Conservation (phyloP, 164 flowering plant species). For the Tetrastigma voinierianum region DNA sequence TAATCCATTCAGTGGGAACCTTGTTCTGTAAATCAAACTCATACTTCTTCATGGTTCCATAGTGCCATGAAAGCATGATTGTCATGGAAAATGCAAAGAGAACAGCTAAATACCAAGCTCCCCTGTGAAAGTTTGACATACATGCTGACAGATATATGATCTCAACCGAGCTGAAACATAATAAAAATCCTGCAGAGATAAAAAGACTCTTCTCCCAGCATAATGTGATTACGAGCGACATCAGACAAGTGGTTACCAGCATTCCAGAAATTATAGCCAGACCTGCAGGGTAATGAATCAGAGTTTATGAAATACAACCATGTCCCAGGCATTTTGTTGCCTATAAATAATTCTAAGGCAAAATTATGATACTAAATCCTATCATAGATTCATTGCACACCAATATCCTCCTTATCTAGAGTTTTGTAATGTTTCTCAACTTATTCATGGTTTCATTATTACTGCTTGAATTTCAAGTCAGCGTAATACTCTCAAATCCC, state of each 20-base stretch:
- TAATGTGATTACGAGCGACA: slow-evolving; percentile 37
- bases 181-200: slow-evolving; percentile 15
- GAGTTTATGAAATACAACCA: neutral
- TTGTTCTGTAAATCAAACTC: slow-evolving; percentile 60
- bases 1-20: slow-evolving; percentile 62
- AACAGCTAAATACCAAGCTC: slow-evolving; percentile 31
- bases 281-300: slow-evolving; percentile 21
- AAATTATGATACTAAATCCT: neutral
- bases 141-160: slow-evolving; percentile 22
- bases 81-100: slow-evolving; percentile 16
- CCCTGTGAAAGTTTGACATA: slow-evolving; percentile 28
- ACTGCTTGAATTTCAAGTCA: neutral
- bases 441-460: neutral
- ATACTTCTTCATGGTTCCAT: slow-evolving; percentile 70
- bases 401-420: neutral
- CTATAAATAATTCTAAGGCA: neutral
- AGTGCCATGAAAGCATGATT: slow-evolving; percentile 30
- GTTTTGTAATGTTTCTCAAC: neutral
- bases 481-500: neutral
- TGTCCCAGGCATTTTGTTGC: too few species aligned
- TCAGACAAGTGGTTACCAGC: slow-evolving; percentile 38
- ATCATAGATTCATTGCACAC: neutral
- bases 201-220: slow-evolving; percentile 32
- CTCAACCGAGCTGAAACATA: slow-evolving; percentile 24
- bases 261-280: slow-evolving; percentile 28